Base-by-base conservation (phyloP, 148 eudicot species). In the Cornus suecica region DNA sequence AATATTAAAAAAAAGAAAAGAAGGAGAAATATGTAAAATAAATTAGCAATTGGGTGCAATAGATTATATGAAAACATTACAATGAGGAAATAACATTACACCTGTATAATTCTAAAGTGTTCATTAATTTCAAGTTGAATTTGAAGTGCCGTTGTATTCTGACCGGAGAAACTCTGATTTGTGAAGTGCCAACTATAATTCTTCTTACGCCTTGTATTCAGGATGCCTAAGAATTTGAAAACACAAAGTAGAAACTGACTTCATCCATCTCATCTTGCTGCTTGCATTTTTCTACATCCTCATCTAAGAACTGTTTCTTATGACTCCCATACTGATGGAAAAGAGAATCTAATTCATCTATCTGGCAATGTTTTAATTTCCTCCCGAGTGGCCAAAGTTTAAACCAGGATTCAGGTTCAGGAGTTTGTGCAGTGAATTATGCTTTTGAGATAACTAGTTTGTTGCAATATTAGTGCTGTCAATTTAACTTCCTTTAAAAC, bases 401-500 rank as follows among this genome's bases (percentile, higher is more conserved):
- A 32, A 23, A 65, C n/a, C 20, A 42, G 45, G 48, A 13, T 70
- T 28, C 20, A 74, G 29, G 48, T 67, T 56, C 5, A 54, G 34
- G 67, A 75, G 56, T 25, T 66, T 75, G 5, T 15, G 64, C 22
- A 4, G 24, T 41, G 3, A 22, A 22, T 65, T 51, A 29, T 42
- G 62, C 60, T 52, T 52, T 67, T 26, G 37, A 58, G 41, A 23
- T 29, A 41, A 23, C 34, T 41, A 10, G 25, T 70, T 65, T 6
- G 8, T 41, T 62, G 18, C 34, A 22, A 60, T 20, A 48, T 20
- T 76, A 48, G 10, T 68, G 15, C 66, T 78, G 37, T 0, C 30
- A 76, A 73, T 65, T 66, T 72, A 65, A 77, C 66, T 30, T 66
- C 11, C 18, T 65, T 30, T 62, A 45, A 64, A 60, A 68, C 70